phyloP scores from a whole-genome alignment of 164 flowering plant genomes.

The Berberis thunbergii region DNA sequence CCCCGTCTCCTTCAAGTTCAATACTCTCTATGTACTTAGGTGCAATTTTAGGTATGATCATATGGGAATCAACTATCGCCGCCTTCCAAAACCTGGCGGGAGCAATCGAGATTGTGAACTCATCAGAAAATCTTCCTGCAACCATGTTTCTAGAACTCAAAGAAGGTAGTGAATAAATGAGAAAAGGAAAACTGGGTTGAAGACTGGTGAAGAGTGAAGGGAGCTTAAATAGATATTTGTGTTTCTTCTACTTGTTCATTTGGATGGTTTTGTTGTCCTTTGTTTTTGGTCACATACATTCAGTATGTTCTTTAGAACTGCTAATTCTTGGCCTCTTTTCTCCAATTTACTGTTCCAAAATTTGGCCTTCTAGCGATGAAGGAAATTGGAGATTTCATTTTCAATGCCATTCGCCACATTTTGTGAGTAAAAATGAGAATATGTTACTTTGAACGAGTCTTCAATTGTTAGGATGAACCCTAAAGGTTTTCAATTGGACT shows the following conservation, averaged over 20 bases:
- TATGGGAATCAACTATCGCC: constrained; percentile 7
- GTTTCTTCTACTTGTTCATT: not conserved
- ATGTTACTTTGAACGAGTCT: too few species aligned
- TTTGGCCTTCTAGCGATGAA: too few species aligned
- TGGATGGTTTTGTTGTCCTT: not conserved
- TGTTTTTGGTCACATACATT: not conserved
- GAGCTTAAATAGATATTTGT: not conserved
- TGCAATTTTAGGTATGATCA: constrained; percentile 15
- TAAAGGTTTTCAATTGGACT: too few species aligned
- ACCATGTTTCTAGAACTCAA: constrained; percentile 1
- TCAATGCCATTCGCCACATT: too few species aligned
- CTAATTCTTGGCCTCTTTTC: too few species aligned
- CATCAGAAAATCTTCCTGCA: constrained; percentile 6
- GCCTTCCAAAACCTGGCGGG: constrained; percentile 14
- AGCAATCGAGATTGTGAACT: constrained; percentile 5
- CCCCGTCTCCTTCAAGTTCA: constrained; percentile 16
- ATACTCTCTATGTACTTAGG: constrained; percentile 14
- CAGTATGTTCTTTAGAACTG: not conserved
- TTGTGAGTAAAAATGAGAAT: too few species aligned
- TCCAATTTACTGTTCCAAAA: too few species aligned
- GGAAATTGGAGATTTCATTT: too few species aligned
- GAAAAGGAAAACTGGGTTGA: not conserved
- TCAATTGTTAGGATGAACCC: too few species aligned
- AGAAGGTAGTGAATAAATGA: not conserved
- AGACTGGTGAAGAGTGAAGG: not conserved